Evolutionary conservation across 768 basidiomycete species (phyloP), one percentile per base, ranked within the genome.

Genomic region (Galerina marginata): DNA sequence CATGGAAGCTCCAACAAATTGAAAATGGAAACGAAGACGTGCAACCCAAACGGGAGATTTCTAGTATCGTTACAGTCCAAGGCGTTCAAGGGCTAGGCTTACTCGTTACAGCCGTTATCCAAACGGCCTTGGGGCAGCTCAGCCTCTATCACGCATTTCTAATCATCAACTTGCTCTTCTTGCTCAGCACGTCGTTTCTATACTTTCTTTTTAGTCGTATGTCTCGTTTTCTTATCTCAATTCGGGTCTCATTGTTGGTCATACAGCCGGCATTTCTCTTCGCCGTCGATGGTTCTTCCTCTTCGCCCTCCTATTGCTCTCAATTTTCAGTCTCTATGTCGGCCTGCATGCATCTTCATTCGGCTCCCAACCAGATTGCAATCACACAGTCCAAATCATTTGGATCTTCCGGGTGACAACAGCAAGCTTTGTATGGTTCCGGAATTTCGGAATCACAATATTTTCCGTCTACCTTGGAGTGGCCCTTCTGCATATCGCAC

Each of bases 131-230:
- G 10, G 16, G 16, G 14, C 5, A 51, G 1, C 49, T 51, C 49
- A 51, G 26, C 33, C 25, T 51, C 11, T 51, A 51, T 29, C 49
- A 51, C 12, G 49, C 25, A 20, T 51, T 36, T 33, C 37, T 51
- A 10, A 38, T 51, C 15, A 25, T 51, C 49, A 51, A 51, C 37
- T 37, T 51, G 49, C 37, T 51, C 12, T 51, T 51, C 33, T 51
- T 26, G 25, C 12, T 51, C 25, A 51, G 49, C 37, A 51, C 49
- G 9, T 51, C 49, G 25, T 51, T 36, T 51, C n/a, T 51, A 38
- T 51, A 51, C 9, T 51, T 36, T 16, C 37, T 51, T 14, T 51
- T 51, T 16, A 51, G 33, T 51, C 49, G 49, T 51, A 51, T 38
- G 33, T 51, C 20, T 29, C 10, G 26, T 37, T 33, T 26, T 33